phyloP scores from a whole-genome alignment of 495 filamentous ascomycete genomes.

The Annulohypoxylon stygium region DNA sequence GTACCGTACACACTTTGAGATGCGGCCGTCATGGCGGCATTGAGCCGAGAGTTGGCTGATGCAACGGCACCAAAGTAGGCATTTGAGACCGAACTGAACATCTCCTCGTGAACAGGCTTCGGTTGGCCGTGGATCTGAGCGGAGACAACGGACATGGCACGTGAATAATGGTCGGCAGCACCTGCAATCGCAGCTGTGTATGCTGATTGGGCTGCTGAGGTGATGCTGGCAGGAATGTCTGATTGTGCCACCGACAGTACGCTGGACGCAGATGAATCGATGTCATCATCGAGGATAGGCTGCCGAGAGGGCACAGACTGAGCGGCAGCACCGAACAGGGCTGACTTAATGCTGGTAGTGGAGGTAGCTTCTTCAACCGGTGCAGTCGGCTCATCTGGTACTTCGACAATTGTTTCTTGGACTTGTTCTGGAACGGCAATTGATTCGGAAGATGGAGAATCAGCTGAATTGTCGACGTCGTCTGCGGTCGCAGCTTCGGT shows the following conservation, averaged over 20 bases:
- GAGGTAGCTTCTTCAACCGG: constrained; percentile 33
- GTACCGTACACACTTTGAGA: constrained; percentile 62
- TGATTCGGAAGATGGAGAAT: constrained; percentile 32
- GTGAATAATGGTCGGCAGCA: constrained; percentile 73
- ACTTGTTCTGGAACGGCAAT: constrained; percentile 46
- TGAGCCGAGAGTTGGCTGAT: constrained; percentile 69
- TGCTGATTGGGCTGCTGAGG: constrained; percentile 64
- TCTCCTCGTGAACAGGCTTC: constrained; percentile 70
- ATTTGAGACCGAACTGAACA: constrained; percentile 74
- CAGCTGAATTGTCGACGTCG: constrained; percentile 16
- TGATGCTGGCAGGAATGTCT: constrained; percentile 52
- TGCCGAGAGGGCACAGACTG: constrained; percentile 58
- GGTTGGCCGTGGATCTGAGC: constrained; percentile 75
- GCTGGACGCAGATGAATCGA: constrained; percentile 67
- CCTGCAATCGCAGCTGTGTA: constrained; percentile 71
- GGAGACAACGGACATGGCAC: constrained; percentile 74
- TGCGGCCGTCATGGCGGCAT: constrained; percentile 62
- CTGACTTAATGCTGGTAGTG: constrained; percentile 55
- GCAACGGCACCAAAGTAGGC: constrained; percentile 76
- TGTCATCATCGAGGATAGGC: constrained; percentile 57
- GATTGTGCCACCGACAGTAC: constrained; percentile 73
- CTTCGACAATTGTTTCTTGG: constrained; percentile 44
- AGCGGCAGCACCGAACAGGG: constrained; percentile 60
- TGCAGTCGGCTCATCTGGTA: constrained; percentile 36
- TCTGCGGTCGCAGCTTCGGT: background rate